These are phyloP conservation scores for Cnidoscolus chayamansa DNA, from an alignment of 441 rosid species.

Conservation along the genomic window DNA sequence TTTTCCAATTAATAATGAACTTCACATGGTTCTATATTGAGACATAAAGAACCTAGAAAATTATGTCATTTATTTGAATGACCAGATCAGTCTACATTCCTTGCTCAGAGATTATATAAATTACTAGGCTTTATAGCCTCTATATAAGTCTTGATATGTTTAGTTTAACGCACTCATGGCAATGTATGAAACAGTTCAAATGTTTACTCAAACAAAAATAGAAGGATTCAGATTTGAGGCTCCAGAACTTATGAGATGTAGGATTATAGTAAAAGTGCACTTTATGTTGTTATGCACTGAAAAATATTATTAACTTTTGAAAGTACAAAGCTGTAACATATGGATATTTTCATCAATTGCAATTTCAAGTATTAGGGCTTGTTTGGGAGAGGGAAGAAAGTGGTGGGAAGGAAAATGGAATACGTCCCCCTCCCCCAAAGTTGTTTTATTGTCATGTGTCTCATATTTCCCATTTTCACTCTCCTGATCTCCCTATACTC, in stretches of 20 bases:
- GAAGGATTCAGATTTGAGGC: not conserved
- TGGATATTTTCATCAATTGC: constrained; percentile 3
- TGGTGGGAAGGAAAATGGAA: too few relatives aligned
- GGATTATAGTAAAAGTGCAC: not conserved
- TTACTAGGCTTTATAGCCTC: not conserved
- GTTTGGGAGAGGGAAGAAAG: too few relatives aligned
- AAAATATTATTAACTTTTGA: not conserved
- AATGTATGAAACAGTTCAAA: not conserved
- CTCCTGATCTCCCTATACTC: too few relatives aligned
- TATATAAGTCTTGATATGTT: not conserved
- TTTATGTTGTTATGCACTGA: constrained; percentile 5
- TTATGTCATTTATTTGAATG: not conserved
- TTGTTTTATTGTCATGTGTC: not conserved
- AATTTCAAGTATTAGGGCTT: not conserved
- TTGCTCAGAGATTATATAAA: constrained; percentile 7
- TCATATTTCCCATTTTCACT: not conserved
- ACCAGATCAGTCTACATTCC: not conserved
- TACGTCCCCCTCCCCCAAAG: not conserved
- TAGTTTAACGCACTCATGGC: not conserved
- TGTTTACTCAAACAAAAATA: not conserved
- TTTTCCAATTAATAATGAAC: too few relatives aligned
- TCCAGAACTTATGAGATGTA: not conserved
- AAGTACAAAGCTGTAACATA: not conserved
- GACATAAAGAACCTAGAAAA: not conserved
- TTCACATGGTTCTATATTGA: not conserved